phyloP scores from a whole-genome alignment of 164 flowering plant species.

The Tetrastigma voinierianum region DNA sequence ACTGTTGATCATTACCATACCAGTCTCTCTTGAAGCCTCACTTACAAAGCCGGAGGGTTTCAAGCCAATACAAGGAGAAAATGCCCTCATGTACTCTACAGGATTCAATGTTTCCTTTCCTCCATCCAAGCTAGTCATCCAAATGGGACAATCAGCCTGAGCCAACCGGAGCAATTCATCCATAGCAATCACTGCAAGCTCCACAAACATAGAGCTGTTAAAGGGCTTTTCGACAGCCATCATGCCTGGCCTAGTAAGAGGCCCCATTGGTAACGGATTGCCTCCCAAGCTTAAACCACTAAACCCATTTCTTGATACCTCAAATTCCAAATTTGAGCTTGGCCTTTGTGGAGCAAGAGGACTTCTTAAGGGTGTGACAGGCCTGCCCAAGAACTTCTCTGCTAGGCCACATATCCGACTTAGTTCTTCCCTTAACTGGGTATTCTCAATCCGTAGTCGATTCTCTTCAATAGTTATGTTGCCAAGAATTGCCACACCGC shows the following conservation, averaged over 20 bases:
- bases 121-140: constrained; percentile 49
- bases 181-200: constrained; percentile 52
- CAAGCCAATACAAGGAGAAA: constrained; percentile 37
- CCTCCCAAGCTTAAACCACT: constrained; percentile 16
- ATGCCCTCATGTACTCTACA: constrained; percentile 54
- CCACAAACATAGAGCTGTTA: constrained; percentile 25
- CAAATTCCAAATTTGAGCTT: constrained; percentile 33
- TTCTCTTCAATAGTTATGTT: constrained; percentile 40
- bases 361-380: constrained; percentile 16
- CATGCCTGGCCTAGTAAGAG: constrained; percentile 14
- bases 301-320: constrained; percentile 31
- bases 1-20: constrained; percentile 53
- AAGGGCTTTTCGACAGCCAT: constrained; percentile 5
- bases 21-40: constrained; percentile 64
- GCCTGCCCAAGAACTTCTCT: constrained; percentile 38
- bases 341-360: constrained; percentile 13
- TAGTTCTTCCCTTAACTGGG: constrained; percentile 48
- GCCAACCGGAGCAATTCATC: constrained; percentile 59
- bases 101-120: constrained; percentile 48
- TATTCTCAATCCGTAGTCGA: constrained; percentile 55
- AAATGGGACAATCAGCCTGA: constrained; percentile 48
- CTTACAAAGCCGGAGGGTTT: constrained; percentile 39
- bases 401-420: constrained; percentile 35
- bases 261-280: constrained; percentile 23
- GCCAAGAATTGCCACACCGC: constrained; percentile 43